Percentiles rank a stretch among this genome's conserved stretches.
Conservation (phyloP, 2,329 filamentous ascomycete species). For the Cadophora malorum region DNA sequence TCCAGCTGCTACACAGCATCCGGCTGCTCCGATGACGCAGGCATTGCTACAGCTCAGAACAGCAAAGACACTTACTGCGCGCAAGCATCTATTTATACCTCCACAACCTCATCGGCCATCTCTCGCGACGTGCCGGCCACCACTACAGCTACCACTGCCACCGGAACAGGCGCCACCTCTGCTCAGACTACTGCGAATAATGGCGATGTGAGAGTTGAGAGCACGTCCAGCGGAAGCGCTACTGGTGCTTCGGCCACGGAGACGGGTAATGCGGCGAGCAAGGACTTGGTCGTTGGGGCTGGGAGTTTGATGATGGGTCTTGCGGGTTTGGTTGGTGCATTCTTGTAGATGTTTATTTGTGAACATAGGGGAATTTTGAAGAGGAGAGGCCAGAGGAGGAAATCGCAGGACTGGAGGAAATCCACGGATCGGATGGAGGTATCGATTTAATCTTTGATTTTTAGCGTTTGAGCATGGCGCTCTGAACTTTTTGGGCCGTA, state of each 20-base stretch:
- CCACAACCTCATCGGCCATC: slow-evolving; percentile 31
- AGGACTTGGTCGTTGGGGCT: slow-evolving; percentile 31
- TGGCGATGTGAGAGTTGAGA: slow-evolving; percentile 20
- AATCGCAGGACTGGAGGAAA: background rate
- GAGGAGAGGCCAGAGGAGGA: background rate
- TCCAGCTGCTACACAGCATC: slow-evolving; percentile 56
- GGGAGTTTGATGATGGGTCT: slow-evolving; percentile 33
- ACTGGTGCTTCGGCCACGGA: slow-evolving; percentile 21
- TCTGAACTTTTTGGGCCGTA: background rate
- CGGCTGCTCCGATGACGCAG: slow-evolving; percentile 63
- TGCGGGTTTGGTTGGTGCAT: slow-evolving; percentile 35
- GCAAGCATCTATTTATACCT: slow-evolving; percentile 35
- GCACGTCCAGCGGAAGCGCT: slow-evolving; percentile 23
- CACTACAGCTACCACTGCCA: slow-evolving; percentile 17
- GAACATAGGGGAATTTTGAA: background rate
- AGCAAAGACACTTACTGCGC: slow-evolving; percentile 39
- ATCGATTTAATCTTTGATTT: background rate
- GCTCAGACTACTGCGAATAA: slow-evolving; percentile 16
- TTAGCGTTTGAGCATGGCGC: slow-evolving; percentile 25
- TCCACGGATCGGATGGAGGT: background rate
- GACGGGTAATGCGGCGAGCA: slow-evolving; percentile 30
- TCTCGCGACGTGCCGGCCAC: slow-evolving; percentile 32
- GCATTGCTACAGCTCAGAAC: slow-evolving; percentile 30
- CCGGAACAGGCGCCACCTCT: slow-evolving; percentile 9
- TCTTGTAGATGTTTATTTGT: slow-evolving; percentile 30